phyloP scores from a whole-genome alignment of 1,139 yeast genomes.

The Candida sp. region DNA sequence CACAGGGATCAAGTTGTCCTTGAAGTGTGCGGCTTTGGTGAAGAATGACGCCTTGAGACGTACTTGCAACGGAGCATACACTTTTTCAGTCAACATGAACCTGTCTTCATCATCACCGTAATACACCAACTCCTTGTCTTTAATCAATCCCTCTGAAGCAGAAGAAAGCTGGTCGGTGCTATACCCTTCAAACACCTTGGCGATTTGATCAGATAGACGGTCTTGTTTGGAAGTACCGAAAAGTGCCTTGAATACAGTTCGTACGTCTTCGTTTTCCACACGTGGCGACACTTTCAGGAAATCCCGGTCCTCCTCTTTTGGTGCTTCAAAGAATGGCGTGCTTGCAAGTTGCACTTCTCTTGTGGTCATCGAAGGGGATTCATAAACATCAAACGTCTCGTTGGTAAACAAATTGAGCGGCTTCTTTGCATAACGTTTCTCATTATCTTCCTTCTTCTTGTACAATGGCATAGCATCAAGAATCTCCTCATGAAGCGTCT shows the following conservation, averaged over 20 bases:
- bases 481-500: conserved; percentile 33
- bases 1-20: conserved; percentile 39
- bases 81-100: conserved; percentile 63
- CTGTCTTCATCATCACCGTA: conserved; percentile 50
- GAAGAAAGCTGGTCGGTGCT: conserved; percentile 48
- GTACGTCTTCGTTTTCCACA: conserved; percentile 33
- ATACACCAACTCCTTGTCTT: conserved; percentile 55
- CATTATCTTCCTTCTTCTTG: conserved; percentile 29
- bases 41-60: conserved; percentile 46
- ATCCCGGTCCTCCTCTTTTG: conserved; percentile 17
- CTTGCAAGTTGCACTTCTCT: conserved; percentile 49
- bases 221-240: conserved; percentile 58
- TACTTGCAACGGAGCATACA: conserved; percentile 43
- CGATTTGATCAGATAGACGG: conserved; percentile 49
- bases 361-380: conserved; percentile 56
- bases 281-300: conserved; percentile 19
- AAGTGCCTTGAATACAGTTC: conserved; percentile 56
- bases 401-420: conserved; percentile 13
- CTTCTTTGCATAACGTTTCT: conserved; percentile 27
- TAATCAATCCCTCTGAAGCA: conserved; percentile 58
- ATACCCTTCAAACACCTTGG: conserved; percentile 42
- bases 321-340: conserved; percentile 36
- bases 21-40: conserved; percentile 48
- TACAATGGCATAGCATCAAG: conserved; percentile 42
- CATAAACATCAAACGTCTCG: conserved; percentile 41